Evolutionary conservation across 106 monocot species (phyloP).

Genomic region (Apostasia ramifera): DNA sequence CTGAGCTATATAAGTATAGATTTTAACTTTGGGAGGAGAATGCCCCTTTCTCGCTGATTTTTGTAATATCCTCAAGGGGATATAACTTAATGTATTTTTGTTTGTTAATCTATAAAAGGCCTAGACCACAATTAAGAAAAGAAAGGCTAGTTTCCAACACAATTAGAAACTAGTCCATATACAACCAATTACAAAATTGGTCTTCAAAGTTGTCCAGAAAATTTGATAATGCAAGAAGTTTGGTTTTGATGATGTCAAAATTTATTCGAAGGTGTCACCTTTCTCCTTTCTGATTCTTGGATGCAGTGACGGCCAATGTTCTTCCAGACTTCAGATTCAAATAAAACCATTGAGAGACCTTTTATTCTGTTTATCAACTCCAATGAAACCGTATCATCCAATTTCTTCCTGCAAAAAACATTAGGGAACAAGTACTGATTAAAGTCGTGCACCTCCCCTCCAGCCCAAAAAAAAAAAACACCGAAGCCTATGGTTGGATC

Average conservation of each 20-base stretch:
- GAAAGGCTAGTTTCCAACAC: not conserved
- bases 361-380: conserved; percentile 21
- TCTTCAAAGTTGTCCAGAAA: not conserved
- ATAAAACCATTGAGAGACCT: conserved; percentile 19
- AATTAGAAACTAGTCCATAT: not conserved
- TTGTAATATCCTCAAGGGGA: too few species aligned
- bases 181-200: not conserved
- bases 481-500: too few species aligned
- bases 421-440: not conserved
- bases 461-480: too few species aligned
- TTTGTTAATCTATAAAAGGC: not conserved
- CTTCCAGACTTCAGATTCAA: conserved; percentile 43
- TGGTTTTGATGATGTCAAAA: not conserved
- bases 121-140: too few species aligned
- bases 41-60: too few species aligned
- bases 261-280: conserved; percentile 13
- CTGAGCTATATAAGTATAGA: too few species aligned
- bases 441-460: not conserved
- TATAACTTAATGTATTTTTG: not conserved
- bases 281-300: conserved; percentile 25
- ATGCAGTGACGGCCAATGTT: conserved; percentile 21
- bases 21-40: too few species aligned
- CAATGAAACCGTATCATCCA: conserved; percentile 34
- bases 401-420: conserved; percentile 24
- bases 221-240: not conserved